Evolutionary conservation across 1,284 basidiomycete species (phyloP).

Genomic region (Malassezia vespertilionis): DNA sequence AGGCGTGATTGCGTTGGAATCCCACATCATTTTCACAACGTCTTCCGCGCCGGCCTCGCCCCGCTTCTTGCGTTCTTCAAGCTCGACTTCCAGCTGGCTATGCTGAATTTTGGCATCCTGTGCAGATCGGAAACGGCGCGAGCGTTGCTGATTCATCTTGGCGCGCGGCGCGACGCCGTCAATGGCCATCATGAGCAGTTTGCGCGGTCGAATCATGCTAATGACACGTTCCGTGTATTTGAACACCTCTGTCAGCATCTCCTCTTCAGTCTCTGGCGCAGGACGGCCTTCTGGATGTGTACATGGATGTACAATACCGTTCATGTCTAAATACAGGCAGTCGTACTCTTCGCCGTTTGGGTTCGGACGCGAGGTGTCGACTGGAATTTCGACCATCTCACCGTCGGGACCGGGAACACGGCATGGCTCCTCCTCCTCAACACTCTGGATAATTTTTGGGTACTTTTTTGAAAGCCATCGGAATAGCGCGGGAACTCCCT

Average conservation of each 20-base stretch:
- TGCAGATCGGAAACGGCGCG: conserved; percentile 82
- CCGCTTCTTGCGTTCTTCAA: conserved; percentile 76
- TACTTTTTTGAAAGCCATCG: conserved; percentile 49
- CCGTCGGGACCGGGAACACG: conserved; percentile 52
- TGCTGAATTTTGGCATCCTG: conserved; percentile 93
- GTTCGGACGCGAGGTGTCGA: conserved; percentile 73
- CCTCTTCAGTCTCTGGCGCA: conserved; percentile 90
- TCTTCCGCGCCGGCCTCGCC: conserved; percentile 74
- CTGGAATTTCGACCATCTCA: conserved; percentile 60
- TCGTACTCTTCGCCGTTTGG: conserved; percentile 96
- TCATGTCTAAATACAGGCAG: conserved; percentile 67
- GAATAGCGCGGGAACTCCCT: conserved; percentile 46
- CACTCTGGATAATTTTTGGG: conserved; percentile 44
- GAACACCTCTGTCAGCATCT: conserved; percentile 99
- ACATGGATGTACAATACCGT: conserved; percentile 74
- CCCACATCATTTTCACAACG: conserved; percentile 80
- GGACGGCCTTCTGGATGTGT: conserved; percentile 88
- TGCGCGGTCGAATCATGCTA: conserved; percentile 89
- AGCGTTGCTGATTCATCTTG: conserved; percentile 99
- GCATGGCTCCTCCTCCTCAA: conserved; percentile 42
- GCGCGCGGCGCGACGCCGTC: conserved; percentile 96
- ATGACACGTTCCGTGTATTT: conserved; percentile 93
- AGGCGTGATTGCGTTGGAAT: conserved; percentile 95
- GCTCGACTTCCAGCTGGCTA: conserved; percentile 66
- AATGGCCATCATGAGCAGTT: conserved; percentile 94